Conservation (phyloP, 2,329 filamentous ascomycete species). For the Tympanopsis confertula region DNA sequence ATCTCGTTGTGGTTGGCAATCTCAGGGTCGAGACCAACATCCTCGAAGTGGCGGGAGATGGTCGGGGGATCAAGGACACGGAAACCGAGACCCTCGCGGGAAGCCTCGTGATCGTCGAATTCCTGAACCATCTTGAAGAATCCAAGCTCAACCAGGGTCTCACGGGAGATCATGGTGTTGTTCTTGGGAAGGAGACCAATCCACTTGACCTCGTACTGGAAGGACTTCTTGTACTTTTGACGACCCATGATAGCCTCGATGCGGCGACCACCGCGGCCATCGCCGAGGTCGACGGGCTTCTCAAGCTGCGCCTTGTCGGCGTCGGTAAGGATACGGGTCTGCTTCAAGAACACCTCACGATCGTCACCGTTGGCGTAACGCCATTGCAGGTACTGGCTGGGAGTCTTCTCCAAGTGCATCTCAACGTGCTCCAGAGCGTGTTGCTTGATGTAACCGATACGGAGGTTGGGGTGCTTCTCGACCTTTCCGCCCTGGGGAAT, state of each 20-base stretch:
- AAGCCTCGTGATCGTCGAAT: slow-evolving; percentile 96
- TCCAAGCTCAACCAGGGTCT: slow-evolving; percentile 75
- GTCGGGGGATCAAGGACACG: slow-evolving; percentile 83
- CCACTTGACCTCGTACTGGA: slow-evolving; percentile 99
- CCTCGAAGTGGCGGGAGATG: slow-evolving; percentile 96
- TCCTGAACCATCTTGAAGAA: slow-evolving; percentile 93
- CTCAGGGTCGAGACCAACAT: slow-evolving; percentile 88
- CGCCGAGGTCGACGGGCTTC: slow-evolving; percentile 72
- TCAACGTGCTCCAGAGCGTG: slow-evolving; percentile 98
- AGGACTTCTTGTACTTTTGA: slow-evolving; percentile 98
- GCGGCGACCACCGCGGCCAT: slow-evolving; percentile 66
- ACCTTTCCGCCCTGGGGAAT: slow-evolving; percentile 77
- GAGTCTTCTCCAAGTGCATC: slow-evolving; percentile 98
- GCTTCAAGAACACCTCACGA: slow-evolving; percentile 93
- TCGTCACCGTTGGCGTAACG: slow-evolving; percentile 95
- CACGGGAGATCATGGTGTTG: slow-evolving; percentile 86
- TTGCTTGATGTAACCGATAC: slow-evolving; percentile 99
- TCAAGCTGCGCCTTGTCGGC: slow-evolving; percentile 86
- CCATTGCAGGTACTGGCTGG: slow-evolving; percentile 98
- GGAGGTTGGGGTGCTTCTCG: slow-evolving; percentile 95
- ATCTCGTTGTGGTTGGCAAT: slow-evolving; percentile 99
- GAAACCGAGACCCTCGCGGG: slow-evolving; percentile 95
- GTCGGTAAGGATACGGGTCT: slow-evolving; percentile 78
- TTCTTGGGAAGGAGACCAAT: slow-evolving; percentile 74
- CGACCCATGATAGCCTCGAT: slow-evolving; percentile 87